Percentiles rank a stretch among this genome's conserved stretches.
Evolutionary conservation across 176 grass and related monocot species (phyloP).

Genomic region (Avena insularis): DNA sequence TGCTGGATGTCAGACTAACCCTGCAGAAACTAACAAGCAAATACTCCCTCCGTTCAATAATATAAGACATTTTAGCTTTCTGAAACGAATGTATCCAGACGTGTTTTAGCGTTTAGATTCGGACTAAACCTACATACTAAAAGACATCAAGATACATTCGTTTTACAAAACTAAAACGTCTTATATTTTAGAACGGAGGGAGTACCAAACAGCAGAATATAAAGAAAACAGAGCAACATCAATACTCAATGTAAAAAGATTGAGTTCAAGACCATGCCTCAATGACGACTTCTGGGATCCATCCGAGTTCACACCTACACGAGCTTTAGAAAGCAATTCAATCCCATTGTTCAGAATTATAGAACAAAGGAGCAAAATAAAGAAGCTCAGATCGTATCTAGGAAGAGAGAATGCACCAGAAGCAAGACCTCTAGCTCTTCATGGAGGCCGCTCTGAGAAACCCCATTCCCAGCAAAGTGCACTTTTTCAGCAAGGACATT

Average conservation of each 20-base stretch:
- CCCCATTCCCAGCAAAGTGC: constrained; percentile 44
- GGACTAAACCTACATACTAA: no score
- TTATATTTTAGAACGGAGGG: no score
- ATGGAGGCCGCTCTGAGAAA: constrained; percentile 41
- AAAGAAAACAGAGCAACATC: constrained; percentile 72
- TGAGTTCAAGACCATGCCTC: constrained; percentile 70
- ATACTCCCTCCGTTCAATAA: neutral
- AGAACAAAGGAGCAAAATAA: constrained; percentile 40
- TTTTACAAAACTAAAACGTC: no score
- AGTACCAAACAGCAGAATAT: constrained; percentile 61
- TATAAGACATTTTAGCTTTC: no score
- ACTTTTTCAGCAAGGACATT: constrained; percentile 45
- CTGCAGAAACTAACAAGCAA: constrained; percentile 64
- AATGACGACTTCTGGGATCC: constrained; percentile 38
- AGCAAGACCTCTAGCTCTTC: constrained; percentile 80
- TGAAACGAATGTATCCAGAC: no score
- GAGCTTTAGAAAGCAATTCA: constrained; percentile 65
- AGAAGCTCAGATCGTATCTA: constrained; percentile 45
- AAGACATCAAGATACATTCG: no score
- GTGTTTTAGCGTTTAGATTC: no score
- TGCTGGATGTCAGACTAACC: constrained; percentile 66
- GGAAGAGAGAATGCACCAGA: constrained; percentile 41
- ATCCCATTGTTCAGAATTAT: constrained; percentile 56
- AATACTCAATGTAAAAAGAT: constrained; percentile 34
- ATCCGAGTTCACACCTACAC: constrained; percentile 71